A percentile compares a stretch with the other conserved stretches of the same genome.
Conservation (phyloP, 805 yeast species). For the Monosporozyma unispora region DNA sequence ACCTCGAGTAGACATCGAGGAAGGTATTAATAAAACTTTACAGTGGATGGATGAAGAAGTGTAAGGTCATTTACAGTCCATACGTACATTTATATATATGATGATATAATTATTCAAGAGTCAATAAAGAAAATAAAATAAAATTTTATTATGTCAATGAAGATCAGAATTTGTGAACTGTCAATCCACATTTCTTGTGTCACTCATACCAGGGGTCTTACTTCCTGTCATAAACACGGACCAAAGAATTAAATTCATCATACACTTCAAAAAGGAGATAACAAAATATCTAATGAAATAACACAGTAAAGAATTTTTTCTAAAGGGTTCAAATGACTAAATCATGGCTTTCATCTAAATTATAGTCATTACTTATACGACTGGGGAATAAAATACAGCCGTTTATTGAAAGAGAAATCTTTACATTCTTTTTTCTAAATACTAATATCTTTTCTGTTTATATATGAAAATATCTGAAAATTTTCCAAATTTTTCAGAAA, state of each 20-base stretch:
- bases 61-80: background rate
- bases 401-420: background rate
- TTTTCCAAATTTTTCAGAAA: background rate
- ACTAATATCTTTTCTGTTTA: background rate
- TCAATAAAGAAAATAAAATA: background rate
- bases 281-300: background rate
- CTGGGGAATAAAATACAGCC: no score
- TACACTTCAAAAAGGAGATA: slow-evolving; percentile 7
- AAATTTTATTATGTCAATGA: background rate
- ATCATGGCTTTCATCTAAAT: background rate
- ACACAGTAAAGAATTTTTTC: background rate
- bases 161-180: slow-evolving; percentile 34
- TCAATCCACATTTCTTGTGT: slow-evolving; percentile 36
- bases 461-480: background rate
- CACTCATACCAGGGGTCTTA: slow-evolving; percentile 96
- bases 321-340: no score
- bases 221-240: slow-evolving; percentile 63
- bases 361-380: no score
- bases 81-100: background rate
- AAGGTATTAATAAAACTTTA: slow-evolving; percentile 70
- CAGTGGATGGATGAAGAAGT: slow-evolving; percentile 74
- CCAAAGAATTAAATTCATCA: slow-evolving; percentile 12
- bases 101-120: background rate
- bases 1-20: slow-evolving; percentile 70
- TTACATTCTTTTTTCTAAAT: background rate